Base-by-base conservation (phyloP, 768 basidiomycete genomes). In the Podaxis sp. region DNA sequence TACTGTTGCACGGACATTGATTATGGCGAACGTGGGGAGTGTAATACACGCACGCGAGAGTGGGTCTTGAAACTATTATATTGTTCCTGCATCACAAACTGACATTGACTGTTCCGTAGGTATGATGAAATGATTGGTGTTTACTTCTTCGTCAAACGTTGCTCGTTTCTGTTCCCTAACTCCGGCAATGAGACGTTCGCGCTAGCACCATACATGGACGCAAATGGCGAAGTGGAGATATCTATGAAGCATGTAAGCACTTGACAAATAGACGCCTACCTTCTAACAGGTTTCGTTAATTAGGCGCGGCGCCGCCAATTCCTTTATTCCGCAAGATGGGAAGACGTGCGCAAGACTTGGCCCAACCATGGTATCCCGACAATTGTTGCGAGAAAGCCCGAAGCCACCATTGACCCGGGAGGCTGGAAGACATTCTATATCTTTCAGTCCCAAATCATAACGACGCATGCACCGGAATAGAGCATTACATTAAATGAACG, bases 41-140 rank as follows among this genome's bases (percentile, higher is more conserved):
- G 96, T 73, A 99, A 98, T 72, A 85, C 91, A 80, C 97, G 98
- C 71, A 92, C 90, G 55, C 82, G 94, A 82, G 90, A 93, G 96
- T 97, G 70, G 71, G 94, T 87, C 6, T 36, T 37, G 59, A 41
- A 17, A 22, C 25, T 61, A 33, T 51, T 37, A 49, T 33, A 55
- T 57, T 66, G n/a, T 50, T 46, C 22, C 6, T 22, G 43, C 41
- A 56, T 9, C 41, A 25, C 17, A 55, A 13, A 17, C 59, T 65
- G 33, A 64, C 58, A 46, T 49, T 59, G 53, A 47, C 47, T 55
- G 29, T 59, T 57, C 46, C 55, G 12, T 66, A 98, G 96, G 60
- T 98, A 96, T 69, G 93, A 93, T 5, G 96, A 94, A 4, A 86
- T 87, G 2, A 82, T 94, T 51, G 97, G 95, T 2, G 74, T 97